These are phyloP conservation scores for Pleurozium schreberi DNA, from an alignment of 225 moss, liverwort and hornwort species.

Conservation along the genomic window DNA sequence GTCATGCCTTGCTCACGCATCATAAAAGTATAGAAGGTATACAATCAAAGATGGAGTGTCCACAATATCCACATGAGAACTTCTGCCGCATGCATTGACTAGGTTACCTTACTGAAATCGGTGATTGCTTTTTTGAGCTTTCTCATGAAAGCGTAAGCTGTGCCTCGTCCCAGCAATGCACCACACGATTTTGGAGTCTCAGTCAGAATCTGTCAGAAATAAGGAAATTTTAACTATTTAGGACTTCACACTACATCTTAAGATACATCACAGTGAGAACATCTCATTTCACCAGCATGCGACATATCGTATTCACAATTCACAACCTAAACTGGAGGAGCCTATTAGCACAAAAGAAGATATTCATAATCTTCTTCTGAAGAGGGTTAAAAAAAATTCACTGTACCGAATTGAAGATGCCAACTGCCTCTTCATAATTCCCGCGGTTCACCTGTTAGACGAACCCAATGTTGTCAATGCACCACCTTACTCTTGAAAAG, in stretches of 20 bases:
- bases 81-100: neutral
- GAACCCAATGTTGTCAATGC: neutral
- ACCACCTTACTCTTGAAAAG: neutral
- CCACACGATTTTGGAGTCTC: conserved; percentile 45
- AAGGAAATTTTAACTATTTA: neutral
- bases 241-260: neutral
- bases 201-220: conserved; percentile 29
- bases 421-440: conserved; percentile 58
- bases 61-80: neutral
- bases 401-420: conserved; percentile 58
- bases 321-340: neutral
- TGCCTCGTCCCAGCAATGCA: conserved; percentile 74
- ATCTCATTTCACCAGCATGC: neutral
- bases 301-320: neutral
- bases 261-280: neutral
- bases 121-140: conserved; percentile 47
- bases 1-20: neutral
- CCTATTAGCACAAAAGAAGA: neutral
- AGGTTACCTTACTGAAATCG: conserved; percentile 68
- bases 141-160: conserved; percentile 72
- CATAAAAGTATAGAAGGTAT: neutral
- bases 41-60: neutral
- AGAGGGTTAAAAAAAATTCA: neutral
- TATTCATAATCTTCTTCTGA: neutral
- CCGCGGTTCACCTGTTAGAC: conserved; percentile 60